Base-by-base conservation (phyloP, 164 flowering plant species). In the Chimonanthus praecox region DNA sequence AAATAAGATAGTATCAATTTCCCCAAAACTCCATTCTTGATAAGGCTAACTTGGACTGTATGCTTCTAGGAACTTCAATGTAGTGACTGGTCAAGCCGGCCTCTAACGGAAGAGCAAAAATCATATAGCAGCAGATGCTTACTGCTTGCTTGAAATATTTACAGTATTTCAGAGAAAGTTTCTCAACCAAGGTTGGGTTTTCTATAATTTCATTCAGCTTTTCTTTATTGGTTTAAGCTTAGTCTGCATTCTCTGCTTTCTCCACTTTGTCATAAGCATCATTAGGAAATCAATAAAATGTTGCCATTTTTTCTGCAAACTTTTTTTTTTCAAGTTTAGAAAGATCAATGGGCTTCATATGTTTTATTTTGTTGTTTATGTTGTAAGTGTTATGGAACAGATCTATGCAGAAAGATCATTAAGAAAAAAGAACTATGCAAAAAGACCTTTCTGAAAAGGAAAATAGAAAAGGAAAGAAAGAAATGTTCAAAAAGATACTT, bases 11-110 rank as follows among this genome's bases (percentile, higher is more conserved):
- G 21, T 33, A 33, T 33, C 33, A 33, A 33, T 69, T 60, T 47
- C 43, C 75, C 50, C 16, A 51, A 49, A 65, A 49, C 15, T 66
- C n/a, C 45, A 5, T 11, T 64, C 65, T 13, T 45, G 21, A 49
- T 50, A 46, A 11, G 58, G 63, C 70, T 69, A 67, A 72, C 67
- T 33, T 70, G 21, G 20, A 9, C 67, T 74, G 11, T 74, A 20
- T 80, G 71, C 61, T 78, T 82, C 78, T 78, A 95, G 99, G 99
- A 93, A 78, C 91, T 90, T 78, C 99, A 95, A 79, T 93, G 97
- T 81, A 95, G 98, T 87, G 98, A 95, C 78, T 93, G 99, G 98
- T 93, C 99, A 67, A 74, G 20, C 64, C 98, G 98, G 49, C 99
- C 98, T 77, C 92, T 93, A 70, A 83, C 93, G 46, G 94, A 90